These are phyloP conservation scores for Pestalotiopsis sp. DNA, from an alignment of 2,329 filamentous ascomycete species.

Conservation along the genomic window DNA sequence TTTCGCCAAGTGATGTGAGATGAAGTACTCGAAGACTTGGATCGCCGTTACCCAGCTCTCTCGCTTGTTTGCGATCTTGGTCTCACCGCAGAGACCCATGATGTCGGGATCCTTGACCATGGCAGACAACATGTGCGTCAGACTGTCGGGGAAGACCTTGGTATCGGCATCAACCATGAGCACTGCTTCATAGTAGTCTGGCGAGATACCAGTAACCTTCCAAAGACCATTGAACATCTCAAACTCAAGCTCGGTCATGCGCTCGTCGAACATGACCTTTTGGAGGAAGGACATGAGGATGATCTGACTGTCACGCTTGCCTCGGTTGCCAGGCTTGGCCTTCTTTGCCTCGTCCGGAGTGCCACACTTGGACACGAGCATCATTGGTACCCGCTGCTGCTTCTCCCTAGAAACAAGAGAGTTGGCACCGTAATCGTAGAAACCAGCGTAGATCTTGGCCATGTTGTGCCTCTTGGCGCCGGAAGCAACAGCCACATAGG, in stretches of 20 bases:
- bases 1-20: slow-evolving; percentile 95
- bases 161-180: slow-evolving; percentile 99
- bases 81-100: slow-evolving; percentile 98
- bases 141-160: slow-evolving; percentile 96
- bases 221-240: slow-evolving; percentile 99
- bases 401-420: slow-evolving; percentile 81
- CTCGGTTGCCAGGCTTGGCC: slow-evolving; percentile 92
- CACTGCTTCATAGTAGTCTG: slow-evolving; percentile 96
- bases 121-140: slow-evolving; percentile 98
- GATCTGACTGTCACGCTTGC: slow-evolving; percentile 98
- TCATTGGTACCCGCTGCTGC: slow-evolving; percentile 97
- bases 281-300: slow-evolving; percentile 99
- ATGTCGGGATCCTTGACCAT: slow-evolving; percentile 99
- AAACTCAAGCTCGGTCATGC: slow-evolving; percentile 98
- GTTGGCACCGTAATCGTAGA: slow-evolving; percentile 91
- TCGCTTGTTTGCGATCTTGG: slow-evolving; percentile 98
- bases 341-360: slow-evolving; percentile 82
- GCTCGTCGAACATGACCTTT: slow-evolving; percentile 99
- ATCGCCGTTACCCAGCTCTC: slow-evolving; percentile 96
- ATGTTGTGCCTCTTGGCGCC: slow-evolving; percentile 99
- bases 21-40: slow-evolving; percentile 99
- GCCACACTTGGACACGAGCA: slow-evolving; percentile 93
- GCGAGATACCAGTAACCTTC: slow-evolving; percentile 98
- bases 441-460: slow-evolving; percentile 97
- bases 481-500: slow-evolving; percentile 94